Evolutionary conservation across 1,139 yeast species (phyloP), one percentile per base, ranked within the genome.

Genomic region (Scheffersomyces cryptocercus): DNA sequence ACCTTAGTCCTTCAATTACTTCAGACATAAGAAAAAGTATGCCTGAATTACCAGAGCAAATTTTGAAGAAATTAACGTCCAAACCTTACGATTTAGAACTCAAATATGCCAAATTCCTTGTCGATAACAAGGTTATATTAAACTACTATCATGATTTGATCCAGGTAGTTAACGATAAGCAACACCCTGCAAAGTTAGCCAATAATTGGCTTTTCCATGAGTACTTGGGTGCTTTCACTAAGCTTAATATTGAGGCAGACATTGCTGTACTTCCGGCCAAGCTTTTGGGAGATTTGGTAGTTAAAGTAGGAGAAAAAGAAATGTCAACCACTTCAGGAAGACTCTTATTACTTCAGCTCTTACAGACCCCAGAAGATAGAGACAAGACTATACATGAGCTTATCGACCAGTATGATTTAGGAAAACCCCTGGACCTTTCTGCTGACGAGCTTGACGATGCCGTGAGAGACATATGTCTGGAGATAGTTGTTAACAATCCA

Each of bases 171-270:
- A 30, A 26, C 0, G 40, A 45, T 31, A 48, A 44, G 47, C 57
- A 44, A 44, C 49, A 62, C 8, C 56, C 67, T 5, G 51, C 66
- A 4, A 75, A 70, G 45, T 56, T 71, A 28, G 82, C 86, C 0
- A 82, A 85, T 35, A 89, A 88, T 56, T 90, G 97, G 97, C 64
- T 90, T 8, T 82, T 89, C 15, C 95, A 93, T 63, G 93, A 88
- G 50, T 66, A 90, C 29, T 58, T 88, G 20, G 97, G 97, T 0
- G 73, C 81, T 12, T 74, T 88, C 48, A 74, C 82, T 9, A 82
- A 81, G 54, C 66, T 76, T 8, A 73, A 78, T 12, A 52, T 70
- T 33, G 59, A 62, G 4, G 69, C 84, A 34, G 68, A 68, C 32
- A 50, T 67, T 4, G 42, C 50, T 0, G 41, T 70, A 1, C 55